Base-by-base conservation (phyloP, 306 rosid genomes). In the Medicago ruthenica region DNA sequence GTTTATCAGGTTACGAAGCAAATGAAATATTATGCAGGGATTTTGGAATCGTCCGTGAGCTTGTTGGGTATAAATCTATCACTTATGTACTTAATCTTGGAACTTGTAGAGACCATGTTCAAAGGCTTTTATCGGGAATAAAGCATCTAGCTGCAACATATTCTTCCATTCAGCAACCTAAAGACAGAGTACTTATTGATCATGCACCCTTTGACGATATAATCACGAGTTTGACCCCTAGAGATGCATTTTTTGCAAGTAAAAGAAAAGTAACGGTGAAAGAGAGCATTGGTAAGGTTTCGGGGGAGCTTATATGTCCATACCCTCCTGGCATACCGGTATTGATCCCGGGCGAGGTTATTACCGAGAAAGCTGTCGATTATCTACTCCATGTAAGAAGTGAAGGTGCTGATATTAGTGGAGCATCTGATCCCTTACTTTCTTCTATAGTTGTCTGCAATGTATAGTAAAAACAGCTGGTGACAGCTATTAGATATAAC, bases 271-370 rank as follows among this genome's bases (percentile, higher is more conserved):
- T 83, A 77, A 45, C 71, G 18, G 68, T 87, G 16, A 83, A 68
- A 73, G 86, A 88, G 55, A 83, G 97, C 76, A 39, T 89, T 0
- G 96, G 96, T 36, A 79, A 87, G 69, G 80, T 91, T 72, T 83
- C 96, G 17, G 96, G 97, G 74, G 98, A 91, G 89, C 88, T 91
- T 66, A 71, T 93, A 70, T 89, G 89, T 71, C 90, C 97, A 34
- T 93, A 87, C 64, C 98, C 97, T 13, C 98, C 98, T 0, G 98
- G 97, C 60, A 86, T 91, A 79, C 96, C 97, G 0, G 92, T 87
- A 41, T 48, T 89, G 79, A 86, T 87, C 47, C 94, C 97, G 0
- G 98, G 98, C 11, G 96, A 93, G 84, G 72, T 82, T 79, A 83
- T 89, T 61, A 84, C 97, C 1, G 47, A 87, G 77, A 87, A 65